Conservation (phyloP, 352 stramenopile genomes). For the Pythium utonaiense region DNA sequence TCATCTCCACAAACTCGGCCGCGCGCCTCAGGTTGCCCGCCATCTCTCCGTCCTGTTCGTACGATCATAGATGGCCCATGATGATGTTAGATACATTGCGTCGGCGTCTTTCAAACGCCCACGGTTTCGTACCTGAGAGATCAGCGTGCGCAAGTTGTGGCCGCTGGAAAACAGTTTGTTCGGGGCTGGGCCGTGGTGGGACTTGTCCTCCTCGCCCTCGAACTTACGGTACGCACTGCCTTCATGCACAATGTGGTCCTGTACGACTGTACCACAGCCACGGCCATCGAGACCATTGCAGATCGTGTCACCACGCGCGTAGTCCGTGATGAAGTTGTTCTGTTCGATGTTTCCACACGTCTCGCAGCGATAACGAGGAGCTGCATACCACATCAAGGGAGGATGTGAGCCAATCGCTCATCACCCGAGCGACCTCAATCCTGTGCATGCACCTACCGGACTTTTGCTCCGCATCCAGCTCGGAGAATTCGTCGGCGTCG, state of each 20-base stretch:
- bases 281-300: conserved; percentile 86
- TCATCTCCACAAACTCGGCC: conserved; percentile 94
- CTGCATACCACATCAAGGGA: conserved; percentile 20
- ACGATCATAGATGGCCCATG: no score
- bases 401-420: conserved; percentile 1
- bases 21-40: conserved; percentile 77
- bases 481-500: conserved; percentile 85
- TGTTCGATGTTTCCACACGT: conserved; percentile 87
- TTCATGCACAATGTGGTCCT: conserved; percentile 96
- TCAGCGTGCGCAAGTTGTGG: conserved; percentile 94
- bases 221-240: conserved; percentile 96
- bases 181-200: conserved; percentile 92
- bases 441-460: conserved; percentile 35
- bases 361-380: conserved; percentile 79
- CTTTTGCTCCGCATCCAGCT: conserved; percentile 83
- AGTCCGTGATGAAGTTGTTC: conserved; percentile 90
- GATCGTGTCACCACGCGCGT: conserved; percentile 84
- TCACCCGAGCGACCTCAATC: neutral
- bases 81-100: no score
- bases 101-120: neutral
- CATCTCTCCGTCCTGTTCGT: conserved; percentile 85
- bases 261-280: conserved; percentile 91
- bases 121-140: conserved; percentile 66
- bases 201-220: conserved; percentile 96
- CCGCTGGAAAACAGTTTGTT: conserved; percentile 95